Evolutionary conservation across 768 basidiomycete genomes (phyloP).

Genomic region (Holtermannia corniformis): DNA sequence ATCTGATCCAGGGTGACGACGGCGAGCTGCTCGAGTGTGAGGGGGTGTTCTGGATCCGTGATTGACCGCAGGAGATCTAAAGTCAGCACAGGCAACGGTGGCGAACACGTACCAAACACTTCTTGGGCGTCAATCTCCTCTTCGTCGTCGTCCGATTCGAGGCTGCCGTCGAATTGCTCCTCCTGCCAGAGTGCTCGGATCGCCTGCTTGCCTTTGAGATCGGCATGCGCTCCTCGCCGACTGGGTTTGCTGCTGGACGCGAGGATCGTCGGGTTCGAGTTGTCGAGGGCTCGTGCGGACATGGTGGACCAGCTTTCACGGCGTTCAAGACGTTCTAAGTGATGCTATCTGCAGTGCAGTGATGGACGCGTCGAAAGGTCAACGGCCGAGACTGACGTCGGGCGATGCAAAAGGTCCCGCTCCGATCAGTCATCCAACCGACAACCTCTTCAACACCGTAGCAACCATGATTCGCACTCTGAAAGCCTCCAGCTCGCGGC

Average conservation of each 20-base stretch:
- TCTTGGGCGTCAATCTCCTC: slow-evolving; percentile 74
- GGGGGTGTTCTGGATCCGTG: slow-evolving; percentile 88
- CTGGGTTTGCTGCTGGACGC: slow-evolving; percentile 25
- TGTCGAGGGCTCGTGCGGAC: slow-evolving; percentile 45
- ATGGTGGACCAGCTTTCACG: too few relatives aligned
- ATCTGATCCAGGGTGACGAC: slow-evolving; percentile 90
- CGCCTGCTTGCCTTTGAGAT: slow-evolving; percentile 32
- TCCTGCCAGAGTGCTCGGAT: slow-evolving; percentile 43
- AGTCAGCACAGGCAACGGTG: background rate
- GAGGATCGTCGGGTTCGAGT: slow-evolving; percentile 84
- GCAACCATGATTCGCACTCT: background rate
- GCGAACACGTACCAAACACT: slow-evolving; percentile 62
- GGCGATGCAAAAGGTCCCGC: too few relatives aligned
- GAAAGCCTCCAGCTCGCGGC: too few relatives aligned
- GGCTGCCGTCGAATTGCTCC: slow-evolving; percentile 46
- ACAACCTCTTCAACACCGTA: background rate
- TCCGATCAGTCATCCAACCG: background rate
- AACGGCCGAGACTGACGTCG: too few relatives aligned
- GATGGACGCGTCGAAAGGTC: too few relatives aligned
- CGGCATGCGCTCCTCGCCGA: slow-evolving; percentile 21
- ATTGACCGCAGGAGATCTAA: slow-evolving; percentile 84
- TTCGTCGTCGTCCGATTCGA: slow-evolving; percentile 41
- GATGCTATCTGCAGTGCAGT: too few relatives aligned
- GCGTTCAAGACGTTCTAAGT: too few relatives aligned
- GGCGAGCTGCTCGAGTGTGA: slow-evolving; percentile 82